Conservation (phyloP, 2,329 filamentous ascomycete genomes). For the Scedosporium apiospermum region DNA sequence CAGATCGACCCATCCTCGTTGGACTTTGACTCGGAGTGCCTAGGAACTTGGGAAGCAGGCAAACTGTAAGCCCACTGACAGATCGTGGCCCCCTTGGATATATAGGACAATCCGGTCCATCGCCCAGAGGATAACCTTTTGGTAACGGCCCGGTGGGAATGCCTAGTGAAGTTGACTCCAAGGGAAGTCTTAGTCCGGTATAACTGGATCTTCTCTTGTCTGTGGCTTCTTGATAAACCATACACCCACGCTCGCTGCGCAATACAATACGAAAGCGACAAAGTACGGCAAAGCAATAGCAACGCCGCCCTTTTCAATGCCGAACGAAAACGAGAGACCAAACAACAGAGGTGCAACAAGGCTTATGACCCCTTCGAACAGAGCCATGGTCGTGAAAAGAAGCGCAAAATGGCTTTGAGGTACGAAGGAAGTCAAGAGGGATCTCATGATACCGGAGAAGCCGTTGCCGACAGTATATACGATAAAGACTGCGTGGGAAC, state of each 20-base stretch:
- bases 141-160: too few relatives aligned
- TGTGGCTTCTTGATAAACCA: slow-evolving; percentile 2
- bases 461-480: slow-evolving; percentile 8
- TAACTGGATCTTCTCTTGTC: not conserved
- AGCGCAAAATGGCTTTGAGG: slow-evolving; percentile 1
- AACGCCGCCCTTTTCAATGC: slow-evolving; percentile 4
- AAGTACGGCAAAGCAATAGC: slow-evolving; percentile 8
- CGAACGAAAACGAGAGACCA: slow-evolving; percentile 7
- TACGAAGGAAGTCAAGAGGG: slow-evolving; percentile 8
- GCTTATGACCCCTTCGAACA: slow-evolving; percentile 8
- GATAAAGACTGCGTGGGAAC: slow-evolving; percentile 4
- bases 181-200: not conserved
- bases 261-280: slow-evolving; percentile 8
- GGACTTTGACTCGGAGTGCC: too few relatives aligned
- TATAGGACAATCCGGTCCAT: too few relatives aligned
- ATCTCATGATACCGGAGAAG: slow-evolving; percentile 7
- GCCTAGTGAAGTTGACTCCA: not conserved
- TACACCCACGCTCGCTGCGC: slow-evolving; percentile 2
- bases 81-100: too few relatives aligned
- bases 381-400: slow-evolving; percentile 9
- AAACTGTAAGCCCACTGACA: too few relatives aligned
- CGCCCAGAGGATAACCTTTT: too few relatives aligned
- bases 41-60: too few relatives aligned
- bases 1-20: too few relatives aligned
- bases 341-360: slow-evolving; percentile 5